Percentiles rank a stretch among this genome's conserved stretches.
Conservation (phyloP, 1,284 basidiomycete genomes). For the Pseudozyma tsukubaensis region DNA sequence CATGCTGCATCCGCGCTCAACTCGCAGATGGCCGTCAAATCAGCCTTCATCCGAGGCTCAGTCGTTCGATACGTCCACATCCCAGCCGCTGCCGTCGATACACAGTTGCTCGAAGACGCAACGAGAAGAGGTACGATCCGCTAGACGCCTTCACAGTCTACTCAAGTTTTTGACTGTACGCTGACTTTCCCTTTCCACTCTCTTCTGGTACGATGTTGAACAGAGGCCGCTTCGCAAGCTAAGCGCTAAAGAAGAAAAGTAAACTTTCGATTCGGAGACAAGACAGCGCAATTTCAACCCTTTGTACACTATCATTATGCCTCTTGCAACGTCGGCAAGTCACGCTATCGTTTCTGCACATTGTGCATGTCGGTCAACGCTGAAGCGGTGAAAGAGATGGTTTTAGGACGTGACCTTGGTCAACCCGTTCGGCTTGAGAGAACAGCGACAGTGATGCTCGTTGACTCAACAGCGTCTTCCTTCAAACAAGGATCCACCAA, state of each 20-base stretch:
- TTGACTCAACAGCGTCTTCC: neutral
- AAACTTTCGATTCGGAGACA: neutral
- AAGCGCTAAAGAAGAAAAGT: constrained; percentile 26
- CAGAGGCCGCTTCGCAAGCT: constrained; percentile 49
- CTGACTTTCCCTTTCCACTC: neutral
- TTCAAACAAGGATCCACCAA: neutral
- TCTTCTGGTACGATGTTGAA: neutral
- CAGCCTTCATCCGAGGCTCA: constrained; percentile 97
- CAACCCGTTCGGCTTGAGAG: too few species aligned
- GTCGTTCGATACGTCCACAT: constrained; percentile 97
- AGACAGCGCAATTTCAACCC: neutral
- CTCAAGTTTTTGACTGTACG: neutral
- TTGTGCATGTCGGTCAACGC: too few species aligned
- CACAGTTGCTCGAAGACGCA: constrained; percentile 94
- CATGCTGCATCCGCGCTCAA: neutral
- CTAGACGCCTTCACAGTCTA: neutral
- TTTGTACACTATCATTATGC: constrained; percentile 24
- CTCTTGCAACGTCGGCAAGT: neutral
- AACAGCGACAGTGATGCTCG: neutral
- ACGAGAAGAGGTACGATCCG: constrained; percentile 79
- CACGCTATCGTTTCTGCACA: neutral
- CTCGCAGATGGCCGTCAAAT: constrained; percentile 93
- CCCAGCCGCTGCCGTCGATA: constrained; percentile 91
- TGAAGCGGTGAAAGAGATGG: too few species aligned
- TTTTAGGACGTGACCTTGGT: too few species aligned